These are phyloP conservation scores for Panicum virgatum DNA, from an alignment of 202 grass and related monocot species.

Conservation along the genomic window DNA sequence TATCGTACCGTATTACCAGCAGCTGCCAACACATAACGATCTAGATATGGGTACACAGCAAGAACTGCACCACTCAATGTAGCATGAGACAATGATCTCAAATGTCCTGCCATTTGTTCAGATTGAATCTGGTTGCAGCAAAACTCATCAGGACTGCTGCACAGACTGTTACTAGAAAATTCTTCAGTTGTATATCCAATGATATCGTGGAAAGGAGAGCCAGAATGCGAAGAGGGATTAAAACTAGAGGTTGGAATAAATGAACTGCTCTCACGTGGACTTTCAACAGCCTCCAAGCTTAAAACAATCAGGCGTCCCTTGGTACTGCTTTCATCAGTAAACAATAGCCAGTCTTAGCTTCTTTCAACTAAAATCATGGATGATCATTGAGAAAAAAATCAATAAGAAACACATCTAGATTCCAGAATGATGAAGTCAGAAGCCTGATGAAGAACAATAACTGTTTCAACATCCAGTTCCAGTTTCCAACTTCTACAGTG, in stretches of 20 bases:
- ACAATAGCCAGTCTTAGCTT: constrained; percentile 25
- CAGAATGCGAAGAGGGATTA: constrained; percentile 52
- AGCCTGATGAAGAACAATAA: background rate
- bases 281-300: constrained; percentile 75
- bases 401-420: constrained; percentile 11
- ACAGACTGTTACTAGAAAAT: constrained; percentile 63
- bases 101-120: constrained; percentile 70
- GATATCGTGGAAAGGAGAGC: constrained; percentile 72
- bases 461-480: background rate
- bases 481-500: background rate
- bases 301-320: constrained; percentile 86
- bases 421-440: background rate
- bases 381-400: background rate
- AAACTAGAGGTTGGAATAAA: constrained; percentile 56
- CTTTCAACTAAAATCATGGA: constrained; percentile 10
- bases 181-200: constrained; percentile 75
- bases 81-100: constrained; percentile 68
- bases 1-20: constrained; percentile 88
- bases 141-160: constrained; percentile 64
- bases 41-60: constrained; percentile 79
- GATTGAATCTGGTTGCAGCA: constrained; percentile 60
- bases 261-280: constrained; percentile 52
- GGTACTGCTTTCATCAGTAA: constrained; percentile 61
- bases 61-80: constrained; percentile 82
- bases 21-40: constrained; percentile 91